phyloP scores from a whole-genome alignment of 2,329 filamentous ascomycete species.

The Tetracladium maxilliforme region DNA sequence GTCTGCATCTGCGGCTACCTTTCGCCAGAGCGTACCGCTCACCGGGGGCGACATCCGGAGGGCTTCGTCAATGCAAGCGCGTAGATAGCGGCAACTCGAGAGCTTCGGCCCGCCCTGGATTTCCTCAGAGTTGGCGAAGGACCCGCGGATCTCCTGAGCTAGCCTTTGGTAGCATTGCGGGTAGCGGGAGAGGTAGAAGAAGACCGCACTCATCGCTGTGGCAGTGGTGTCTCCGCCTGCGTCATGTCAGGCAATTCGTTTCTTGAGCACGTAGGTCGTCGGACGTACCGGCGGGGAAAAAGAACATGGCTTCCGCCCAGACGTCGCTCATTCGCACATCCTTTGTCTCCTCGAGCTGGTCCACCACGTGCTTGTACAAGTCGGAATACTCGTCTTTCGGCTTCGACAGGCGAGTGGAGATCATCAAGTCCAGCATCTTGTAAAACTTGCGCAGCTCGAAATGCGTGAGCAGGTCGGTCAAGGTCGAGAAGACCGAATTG shows the following conservation, averaged over 20 bases:
- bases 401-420: too few species aligned
- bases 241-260: too few species aligned
- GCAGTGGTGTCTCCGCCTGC: constrained; percentile 16
- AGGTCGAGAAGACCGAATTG: too few species aligned
- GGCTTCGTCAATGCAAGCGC: constrained; percentile 29
- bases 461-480: too few species aligned
- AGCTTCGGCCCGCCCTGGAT: constrained; percentile 16
- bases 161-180: constrained; percentile 12
- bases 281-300: constrained; percentile 3
- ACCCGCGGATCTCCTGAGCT: constrained; percentile 13
- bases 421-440: too few species aligned
- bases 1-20: constrained; percentile 11
- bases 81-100: constrained; percentile 21
- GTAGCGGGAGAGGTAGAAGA: constrained; percentile 19
- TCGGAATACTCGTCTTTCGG: too few species aligned
- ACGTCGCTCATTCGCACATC: too few species aligned
- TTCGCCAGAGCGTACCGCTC: constrained; percentile 15
- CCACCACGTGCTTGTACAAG: too few species aligned
- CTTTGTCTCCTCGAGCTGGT: too few species aligned
- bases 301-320: constrained; percentile 4
- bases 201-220: constrained; percentile 13
- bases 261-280: not conserved
- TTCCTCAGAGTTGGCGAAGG: constrained; percentile 16
- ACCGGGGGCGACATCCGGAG: constrained; percentile 28
- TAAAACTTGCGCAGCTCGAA: too few species aligned